Base-by-base conservation (phyloP, 1,284 basidiomycete genomes). In the Pseudozyma flocculosa region DNA sequence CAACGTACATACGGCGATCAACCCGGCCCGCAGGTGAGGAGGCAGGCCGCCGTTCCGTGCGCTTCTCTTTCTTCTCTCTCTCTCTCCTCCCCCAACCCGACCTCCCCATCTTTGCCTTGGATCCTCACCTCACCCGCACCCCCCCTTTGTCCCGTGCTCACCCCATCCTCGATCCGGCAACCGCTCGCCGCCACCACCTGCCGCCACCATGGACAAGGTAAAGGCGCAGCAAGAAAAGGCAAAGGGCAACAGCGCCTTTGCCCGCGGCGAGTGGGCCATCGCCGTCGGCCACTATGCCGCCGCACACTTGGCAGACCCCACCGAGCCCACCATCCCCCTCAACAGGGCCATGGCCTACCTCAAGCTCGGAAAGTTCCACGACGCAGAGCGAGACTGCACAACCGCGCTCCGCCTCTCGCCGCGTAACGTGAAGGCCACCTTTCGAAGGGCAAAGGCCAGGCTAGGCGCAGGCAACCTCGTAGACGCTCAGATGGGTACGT, bases 311-410 rank as follows among this genome's bases (percentile, higher is more conserved):
- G 36, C 50, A 8, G 54, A 61, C 24, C 54, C 59, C 4, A 50
- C 50, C n/a, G 59, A 61, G 29, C 50, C 59, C 2, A 54, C 59
- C 8, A 56, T 54, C 42, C 50, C 59, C 26, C 48, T 61, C 17
- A 61, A 61, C 29, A 40, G 59, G 13, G 59, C 59, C 19, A 61
- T 61, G 59, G 59, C 59, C 11, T 61, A 61, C 45, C 49, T 61
- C 47, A 61, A 61, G 48, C 45, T 56, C 10, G 50, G 41, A 40
- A 61, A 61, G 38, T 54, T 42, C 18, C 18, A 53, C 22, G 59
- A 61, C 21, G 59, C 59, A 4, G 59, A 61, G 13, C 47, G 59
- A 14, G 59, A 61, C 30, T 61, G 59, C 42, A 50, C 50, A 14
- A 43, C 42, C 8, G 54, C 45, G 2, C 48, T 61, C 1, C 7